These are phyloP conservation scores for Lepiota venenata DNA, from an alignment of 768 basidiomycete species.

Conservation along the genomic window DNA sequence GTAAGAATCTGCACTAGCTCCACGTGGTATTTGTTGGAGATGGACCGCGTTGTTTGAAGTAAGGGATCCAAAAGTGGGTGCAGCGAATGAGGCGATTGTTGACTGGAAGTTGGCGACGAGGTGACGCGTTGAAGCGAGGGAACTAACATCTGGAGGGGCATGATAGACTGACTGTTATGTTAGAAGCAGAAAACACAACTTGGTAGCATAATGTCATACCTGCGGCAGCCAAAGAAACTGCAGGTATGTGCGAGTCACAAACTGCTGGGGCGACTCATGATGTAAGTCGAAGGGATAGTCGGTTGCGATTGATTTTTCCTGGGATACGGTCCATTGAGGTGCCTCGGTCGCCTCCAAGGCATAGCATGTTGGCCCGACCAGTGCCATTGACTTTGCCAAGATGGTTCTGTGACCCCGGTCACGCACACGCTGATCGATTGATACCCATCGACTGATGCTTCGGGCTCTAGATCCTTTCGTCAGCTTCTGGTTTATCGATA, in stretches of 20 bases:
- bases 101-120: constrained; percentile 24
- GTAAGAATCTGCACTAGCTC: constrained; percentile 60
- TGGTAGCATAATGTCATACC: constrained; percentile 31
- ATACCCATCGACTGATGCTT: no score
- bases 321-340: constrained; percentile 48
- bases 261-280: constrained; percentile 50
- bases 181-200: constrained; percentile 1
- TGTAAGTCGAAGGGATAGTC: constrained; percentile 54
- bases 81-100: constrained; percentile 43
- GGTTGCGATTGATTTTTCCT: constrained; percentile 53
- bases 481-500: no score
- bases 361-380: not conserved
- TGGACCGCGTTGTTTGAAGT: constrained; percentile 53
- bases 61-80: constrained; percentile 59
- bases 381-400: not conserved
- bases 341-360: not conserved
- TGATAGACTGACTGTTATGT: constrained; percentile 52
- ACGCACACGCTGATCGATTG: no score
- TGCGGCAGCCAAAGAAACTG: constrained; percentile 80
- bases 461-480: no score
- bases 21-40: constrained; percentile 57
- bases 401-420: not conserved
- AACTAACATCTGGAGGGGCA: constrained; percentile 58
- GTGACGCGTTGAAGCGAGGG: constrained; percentile 53
- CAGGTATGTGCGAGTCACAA: constrained; percentile 61